Evolutionary conservation across 2,329 filamentous ascomycete genomes (phyloP).

Genomic region (Xylaria sp.): DNA sequence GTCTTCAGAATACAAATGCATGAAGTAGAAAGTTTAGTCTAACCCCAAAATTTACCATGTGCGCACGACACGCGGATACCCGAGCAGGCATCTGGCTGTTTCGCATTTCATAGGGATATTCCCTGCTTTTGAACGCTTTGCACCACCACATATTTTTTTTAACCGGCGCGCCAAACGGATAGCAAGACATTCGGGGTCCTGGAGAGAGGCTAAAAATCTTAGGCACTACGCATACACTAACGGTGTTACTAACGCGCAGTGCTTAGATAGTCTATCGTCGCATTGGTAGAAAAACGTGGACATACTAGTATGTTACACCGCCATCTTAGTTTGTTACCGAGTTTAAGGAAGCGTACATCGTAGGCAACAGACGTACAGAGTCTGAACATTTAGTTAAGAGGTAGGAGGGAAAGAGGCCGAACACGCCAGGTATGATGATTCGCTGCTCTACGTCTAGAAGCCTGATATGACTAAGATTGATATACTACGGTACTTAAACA

Average conservation of each 20-base stretch:
- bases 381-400: no score
- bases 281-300: background rate
- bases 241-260: background rate
- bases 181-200: conserved; percentile 14
- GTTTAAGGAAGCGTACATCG: no score
- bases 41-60: conserved; percentile 5
- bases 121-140: conserved; percentile 13
- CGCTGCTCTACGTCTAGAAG: background rate
- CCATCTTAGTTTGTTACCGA: no score
- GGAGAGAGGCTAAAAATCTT: conserved; percentile 6
- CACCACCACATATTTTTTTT: background rate
- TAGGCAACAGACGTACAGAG: no score
- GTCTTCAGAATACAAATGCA: conserved; percentile 3
- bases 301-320: no score
- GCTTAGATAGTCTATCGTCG: no score
- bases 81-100: conserved; percentile 9
- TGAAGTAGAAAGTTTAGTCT: background rate
- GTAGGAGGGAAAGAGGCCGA: background rate
- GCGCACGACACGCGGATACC: conserved; percentile 9
- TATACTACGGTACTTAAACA: no score
- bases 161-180: conserved; percentile 11
- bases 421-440: background rate
- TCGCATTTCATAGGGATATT: conserved; percentile 10
- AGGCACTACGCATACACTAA: background rate
- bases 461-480: background rate